Base-by-base conservation (phyloP, 2,329 filamentous ascomycete genomes). In the Fusarium falciforme region DNA sequence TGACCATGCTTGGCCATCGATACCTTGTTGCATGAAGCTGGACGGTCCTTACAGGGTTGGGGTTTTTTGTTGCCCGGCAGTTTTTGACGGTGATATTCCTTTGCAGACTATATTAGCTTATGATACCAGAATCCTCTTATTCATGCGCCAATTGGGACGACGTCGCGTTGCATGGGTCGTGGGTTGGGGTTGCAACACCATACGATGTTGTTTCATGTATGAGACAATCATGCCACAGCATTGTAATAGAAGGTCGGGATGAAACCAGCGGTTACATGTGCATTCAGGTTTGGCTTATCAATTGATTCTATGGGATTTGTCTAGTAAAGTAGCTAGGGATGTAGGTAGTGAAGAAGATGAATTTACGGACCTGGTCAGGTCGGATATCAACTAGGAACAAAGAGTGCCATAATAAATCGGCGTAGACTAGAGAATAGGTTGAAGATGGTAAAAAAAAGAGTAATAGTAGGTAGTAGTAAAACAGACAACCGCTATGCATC, bases 351-450 rank as follows among this genome's bases (percentile, higher is more conserved):
- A 67, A 67, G 67, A 68, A 70, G 47, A 55, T 68, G 65, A 67
- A 72, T 72, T 64, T 77, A 63, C 62, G 20, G 69, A 63, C 74
- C 74, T 27, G 17, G 10, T 38, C 25, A 64, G 74, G 72, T 72
- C 72, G 75, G 76, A 78, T 77, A 76, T 75, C 74, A 68, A 64
- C 67, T 77, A 71, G 63, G 67, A 65, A 72, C 64, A 69, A 72
- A 68, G 35, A 47, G 49, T 74, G 74, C 74, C 72, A 64, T 64
- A 77, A 77, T 25, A 64, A 66, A 63, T 63, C 64, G 67, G 67
- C 71, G 57, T 57, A 49, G 61, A 68, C 71, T 65, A 75, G 71
- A 77, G 64, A 69, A 77, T 67, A 74, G 68, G 60, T 69, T 68
- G 33, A 58, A 58, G 54, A 36, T 58, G 7, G 22, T 58, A 58